Conservation (phyloP, 1,139 yeast genomes). For the Diutina mesorugosa region DNA sequence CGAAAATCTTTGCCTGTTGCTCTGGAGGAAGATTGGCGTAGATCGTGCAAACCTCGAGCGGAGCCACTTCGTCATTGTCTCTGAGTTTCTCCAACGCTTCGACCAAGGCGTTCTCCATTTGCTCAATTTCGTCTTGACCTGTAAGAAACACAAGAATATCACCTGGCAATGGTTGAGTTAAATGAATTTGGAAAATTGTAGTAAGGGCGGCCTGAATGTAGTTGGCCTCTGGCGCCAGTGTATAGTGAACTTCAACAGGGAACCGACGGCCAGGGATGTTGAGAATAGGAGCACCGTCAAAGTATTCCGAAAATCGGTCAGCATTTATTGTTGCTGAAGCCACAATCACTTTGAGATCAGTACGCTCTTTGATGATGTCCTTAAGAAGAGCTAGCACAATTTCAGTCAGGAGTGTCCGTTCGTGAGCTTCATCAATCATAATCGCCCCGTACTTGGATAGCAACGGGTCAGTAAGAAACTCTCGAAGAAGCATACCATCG, state of each 20-base stretch:
- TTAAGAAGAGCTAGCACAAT: slow-evolving; percentile 73
- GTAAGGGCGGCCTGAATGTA: slow-evolving; percentile 82
- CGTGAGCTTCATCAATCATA: slow-evolving; percentile 97
- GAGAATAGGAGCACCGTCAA: slow-evolving; percentile 74
- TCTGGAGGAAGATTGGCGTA: slow-evolving; percentile 87
- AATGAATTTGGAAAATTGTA: slow-evolving; percentile 66
- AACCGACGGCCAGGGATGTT: slow-evolving; percentile 82
- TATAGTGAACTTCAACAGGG: slow-evolving; percentile 80
- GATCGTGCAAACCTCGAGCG: slow-evolving; percentile 73
- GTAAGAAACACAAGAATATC: slow-evolving; percentile 78
- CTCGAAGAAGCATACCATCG: slow-evolving; percentile 87
- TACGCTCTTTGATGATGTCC: slow-evolving; percentile 49
- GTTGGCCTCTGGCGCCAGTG: slow-evolving; percentile 81
- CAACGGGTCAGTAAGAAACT: slow-evolving; percentile 66
- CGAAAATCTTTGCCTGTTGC: slow-evolving; percentile 68
- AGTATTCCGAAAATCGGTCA: slow-evolving; percentile 65
- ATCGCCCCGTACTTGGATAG: slow-evolving; percentile 60
- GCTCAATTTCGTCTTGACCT: slow-evolving; percentile 92
- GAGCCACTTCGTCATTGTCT: slow-evolving; percentile 13
- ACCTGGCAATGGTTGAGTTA: slow-evolving; percentile 47
- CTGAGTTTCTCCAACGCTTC: slow-evolving; percentile 61
- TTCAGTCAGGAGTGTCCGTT: slow-evolving; percentile 86
- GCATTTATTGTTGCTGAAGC: slow-evolving; percentile 96
- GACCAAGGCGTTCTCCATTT: slow-evolving; percentile 55
- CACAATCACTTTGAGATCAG: slow-evolving; percentile 61